Conservation (phyloP, 495 filamentous ascomycete genomes). For the Xylaria scruposa region DNA sequence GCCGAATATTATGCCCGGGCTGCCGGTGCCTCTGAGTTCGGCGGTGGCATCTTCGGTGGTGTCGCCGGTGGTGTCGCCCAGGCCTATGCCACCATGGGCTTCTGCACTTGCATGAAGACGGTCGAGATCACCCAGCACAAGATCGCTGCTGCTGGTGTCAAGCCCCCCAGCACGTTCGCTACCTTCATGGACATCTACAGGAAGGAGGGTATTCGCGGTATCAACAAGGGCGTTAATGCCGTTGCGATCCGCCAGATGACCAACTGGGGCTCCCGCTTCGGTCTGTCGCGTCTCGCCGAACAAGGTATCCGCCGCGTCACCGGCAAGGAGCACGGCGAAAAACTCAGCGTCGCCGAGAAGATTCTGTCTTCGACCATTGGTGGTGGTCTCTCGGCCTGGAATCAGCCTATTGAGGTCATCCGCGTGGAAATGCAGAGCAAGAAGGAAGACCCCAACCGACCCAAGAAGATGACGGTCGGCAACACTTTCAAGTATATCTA, state of each 20-base stretch:
- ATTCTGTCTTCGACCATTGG: slow-evolving; percentile 85
- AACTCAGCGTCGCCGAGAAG: slow-evolving; percentile 83
- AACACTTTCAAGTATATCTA: slow-evolving; percentile 96
- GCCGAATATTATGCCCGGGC: slow-evolving; percentile 89
- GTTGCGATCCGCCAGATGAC: slow-evolving; percentile 98
- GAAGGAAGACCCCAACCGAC: slow-evolving; percentile 94
- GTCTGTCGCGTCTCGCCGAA: slow-evolving; percentile 88
- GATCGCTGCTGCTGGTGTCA: slow-evolving; percentile 79
- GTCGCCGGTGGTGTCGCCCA: slow-evolving; percentile 95
- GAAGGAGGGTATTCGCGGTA: slow-evolving; percentile 90
- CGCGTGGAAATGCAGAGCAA: slow-evolving; percentile 99
- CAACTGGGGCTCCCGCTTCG: slow-evolving; percentile 98
- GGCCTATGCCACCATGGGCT: slow-evolving; percentile 99
- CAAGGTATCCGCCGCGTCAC: slow-evolving; percentile 81
- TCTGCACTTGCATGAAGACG: slow-evolving; percentile 99
- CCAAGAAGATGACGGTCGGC: slow-evolving; percentile 96
- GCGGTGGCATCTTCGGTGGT: slow-evolving; percentile 86
- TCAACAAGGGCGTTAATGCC: slow-evolving; percentile 98
- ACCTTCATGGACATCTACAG: slow-evolving; percentile 98
- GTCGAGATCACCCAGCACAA: slow-evolving; percentile 99
- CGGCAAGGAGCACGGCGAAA: slow-evolving; percentile 78
- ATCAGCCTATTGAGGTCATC: slow-evolving; percentile 99
- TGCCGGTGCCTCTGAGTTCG: slow-evolving; percentile 84
- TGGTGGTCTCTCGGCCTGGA: slow-evolving; percentile 96
- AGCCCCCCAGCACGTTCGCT: slow-evolving; percentile 84